These are phyloP conservation scores for Aspergillus kassunensis DNA, from an alignment of 495 filamentous ascomycete species.

Conservation along the genomic window DNA sequence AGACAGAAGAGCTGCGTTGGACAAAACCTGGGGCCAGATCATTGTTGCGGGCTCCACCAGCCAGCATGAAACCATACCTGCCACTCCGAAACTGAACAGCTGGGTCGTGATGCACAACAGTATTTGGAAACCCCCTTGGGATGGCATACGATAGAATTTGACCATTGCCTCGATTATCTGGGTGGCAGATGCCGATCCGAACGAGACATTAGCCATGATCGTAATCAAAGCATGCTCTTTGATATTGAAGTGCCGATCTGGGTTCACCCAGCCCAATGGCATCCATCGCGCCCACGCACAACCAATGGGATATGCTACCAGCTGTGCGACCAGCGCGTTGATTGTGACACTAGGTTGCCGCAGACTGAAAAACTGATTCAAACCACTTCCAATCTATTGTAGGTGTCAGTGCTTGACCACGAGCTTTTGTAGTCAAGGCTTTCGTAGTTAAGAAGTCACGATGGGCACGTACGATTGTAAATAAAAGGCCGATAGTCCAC, in stretches of 20 bases:
- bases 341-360: constrained; percentile 57
- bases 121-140: constrained; percentile 65
- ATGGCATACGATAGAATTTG: constrained; percentile 65
- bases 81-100: constrained; percentile 69
- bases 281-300: constrained; percentile 54
- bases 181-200: constrained; percentile 63
- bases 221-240: constrained; percentile 78
- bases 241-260: constrained; percentile 70
- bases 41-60: constrained; percentile 74
- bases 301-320: constrained; percentile 68
- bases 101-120: constrained; percentile 67
- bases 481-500: constrained; percentile 65
- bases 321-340: constrained; percentile 63
- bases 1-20: constrained; percentile 81
- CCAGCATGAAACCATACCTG: constrained; percentile 56
- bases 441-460: constrained; percentile 20
- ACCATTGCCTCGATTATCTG: constrained; percentile 64
- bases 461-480: constrained; percentile 48
- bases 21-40: constrained; percentile 88
- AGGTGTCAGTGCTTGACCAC: neutral
- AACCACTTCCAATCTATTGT: constrained; percentile 52
- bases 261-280: constrained; percentile 58
- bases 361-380: constrained; percentile 72
- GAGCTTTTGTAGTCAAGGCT: too few relatives aligned
- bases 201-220: constrained; percentile 63